A percentile compares a stretch with the other conserved stretches of the same genome.
phyloP scores from a whole-genome alignment of 2,329 filamentous ascomycete species.

The Metarhizium anisopliae region DNA sequence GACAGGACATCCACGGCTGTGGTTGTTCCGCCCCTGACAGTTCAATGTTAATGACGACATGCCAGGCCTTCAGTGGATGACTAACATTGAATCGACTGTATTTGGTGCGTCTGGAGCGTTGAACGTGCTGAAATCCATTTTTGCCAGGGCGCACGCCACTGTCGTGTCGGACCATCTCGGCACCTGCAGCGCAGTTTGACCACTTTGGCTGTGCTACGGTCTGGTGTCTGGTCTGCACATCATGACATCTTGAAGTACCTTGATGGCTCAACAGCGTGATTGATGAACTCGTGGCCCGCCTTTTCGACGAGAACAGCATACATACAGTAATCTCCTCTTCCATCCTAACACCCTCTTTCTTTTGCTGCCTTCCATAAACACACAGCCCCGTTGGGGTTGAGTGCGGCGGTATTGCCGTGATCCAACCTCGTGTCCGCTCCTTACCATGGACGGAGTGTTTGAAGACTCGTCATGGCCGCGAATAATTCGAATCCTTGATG shows the following conservation, averaged over 20 bases:
- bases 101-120: too few relatives aligned
- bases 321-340: neutral
- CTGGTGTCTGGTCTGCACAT: neutral
- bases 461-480: conserved; percentile 14
- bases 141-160: too few relatives aligned
- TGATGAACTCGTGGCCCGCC: neutral
- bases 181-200: too few relatives aligned
- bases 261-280: conserved; percentile 16
- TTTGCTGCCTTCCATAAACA: conserved; percentile 4
- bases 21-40: too few relatives aligned
- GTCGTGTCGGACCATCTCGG: too few relatives aligned
- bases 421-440: neutral
- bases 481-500: conserved; percentile 13
- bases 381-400: neutral
- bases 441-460: conserved; percentile 16
- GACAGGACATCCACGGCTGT: too few relatives aligned
- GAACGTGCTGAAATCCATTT: too few relatives aligned
- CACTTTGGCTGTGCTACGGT: neutral
- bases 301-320: neutral
- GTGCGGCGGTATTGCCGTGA: neutral
- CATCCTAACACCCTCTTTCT: neutral
- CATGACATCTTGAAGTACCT: conserved; percentile 12
- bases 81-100: too few relatives aligned
- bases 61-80: too few relatives aligned
- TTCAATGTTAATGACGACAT: too few relatives aligned